These are phyloP conservation scores for Phytophthora sansomeana DNA, from an alignment of 352 stramenopile species.

Conservation along the genomic window DNA sequence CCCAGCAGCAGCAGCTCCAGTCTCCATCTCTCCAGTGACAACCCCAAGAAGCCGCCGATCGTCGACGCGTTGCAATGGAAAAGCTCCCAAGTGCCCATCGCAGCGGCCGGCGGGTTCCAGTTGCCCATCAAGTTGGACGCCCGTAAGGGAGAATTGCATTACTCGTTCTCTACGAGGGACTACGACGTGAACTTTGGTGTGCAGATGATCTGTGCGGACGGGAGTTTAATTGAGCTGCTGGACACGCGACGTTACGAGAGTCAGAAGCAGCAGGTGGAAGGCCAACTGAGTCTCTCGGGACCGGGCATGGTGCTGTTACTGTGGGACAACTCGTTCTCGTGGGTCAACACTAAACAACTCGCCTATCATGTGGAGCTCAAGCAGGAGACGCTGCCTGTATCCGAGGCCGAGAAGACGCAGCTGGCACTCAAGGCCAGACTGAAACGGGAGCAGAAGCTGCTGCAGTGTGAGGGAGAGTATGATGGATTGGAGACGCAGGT, in stretches of 20 bases:
- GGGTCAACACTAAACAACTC: conserved; percentile 82
- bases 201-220: conserved; percentile 70
- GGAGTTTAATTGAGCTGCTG: conserved; percentile 61
- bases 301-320: conserved; percentile 71
- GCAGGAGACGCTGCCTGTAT: conserved; percentile 60
- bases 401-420: conserved; percentile 46
- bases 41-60: conserved; percentile 36
- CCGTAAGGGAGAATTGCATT: conserved; percentile 60
- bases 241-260: conserved; percentile 71
- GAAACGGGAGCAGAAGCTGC: conserved; percentile 53
- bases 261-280: conserved; percentile 58
- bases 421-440: conserved; percentile 55
- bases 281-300: conserved; percentile 51
- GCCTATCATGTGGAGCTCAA: conserved; percentile 76
- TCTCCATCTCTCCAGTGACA: conserved; percentile 24
- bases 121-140: conserved; percentile 81
- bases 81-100: conserved; percentile 77
- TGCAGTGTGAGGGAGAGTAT: conserved; percentile 46
- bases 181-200: conserved; percentile 82
- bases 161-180: conserved; percentile 72
- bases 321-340: conserved; percentile 88
- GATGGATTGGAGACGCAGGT: conserved; percentile 54
- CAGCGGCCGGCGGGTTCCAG: conserved; percentile 66
- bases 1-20: conserved; percentile 22
- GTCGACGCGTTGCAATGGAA: conserved; percentile 78